Percentiles rank a stretch among this genome's conserved stretches.
Evolutionary conservation across 345 rosid species (phyloP).

Genomic region (Camelina sativa): DNA sequence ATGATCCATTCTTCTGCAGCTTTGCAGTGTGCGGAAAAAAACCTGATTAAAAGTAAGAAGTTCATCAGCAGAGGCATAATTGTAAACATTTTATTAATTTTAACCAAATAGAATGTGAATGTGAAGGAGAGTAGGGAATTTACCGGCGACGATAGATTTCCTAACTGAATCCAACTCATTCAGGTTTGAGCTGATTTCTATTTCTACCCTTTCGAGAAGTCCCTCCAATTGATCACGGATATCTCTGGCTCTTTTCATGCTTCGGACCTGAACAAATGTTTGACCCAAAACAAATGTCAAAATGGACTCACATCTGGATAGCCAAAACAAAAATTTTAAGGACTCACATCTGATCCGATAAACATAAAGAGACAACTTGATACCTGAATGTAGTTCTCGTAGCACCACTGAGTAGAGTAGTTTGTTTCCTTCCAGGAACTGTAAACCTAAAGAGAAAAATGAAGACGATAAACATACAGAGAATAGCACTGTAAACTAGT

Average conservation of each 20-base stretch:
- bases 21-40: slow-evolving; percentile 88
- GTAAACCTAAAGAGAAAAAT: slow-evolving; percentile 66
- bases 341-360: slow-evolving; percentile 3
- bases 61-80: slow-evolving; percentile 26
- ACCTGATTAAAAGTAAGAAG: slow-evolving; percentile 52
- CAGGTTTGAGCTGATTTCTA: slow-evolving; percentile 67
- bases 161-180: slow-evolving; percentile 74
- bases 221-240: slow-evolving; percentile 93
- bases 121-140: background rate
- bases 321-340: background rate
- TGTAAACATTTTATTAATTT: background rate
- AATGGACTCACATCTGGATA: slow-evolving; percentile 2
- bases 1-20: slow-evolving; percentile 92
- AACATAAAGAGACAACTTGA: slow-evolving; percentile 17
- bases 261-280: slow-evolving; percentile 69
- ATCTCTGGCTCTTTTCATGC: slow-evolving; percentile 98
- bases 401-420: slow-evolving; percentile 97
- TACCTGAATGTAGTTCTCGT: slow-evolving; percentile 97
- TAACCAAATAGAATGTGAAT: background rate
- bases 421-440: slow-evolving; percentile 97
- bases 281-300: slow-evolving; percentile 28
- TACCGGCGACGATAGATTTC: slow-evolving; percentile 90
- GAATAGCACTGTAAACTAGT: background rate
- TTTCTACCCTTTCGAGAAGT: slow-evolving; percentile 96
- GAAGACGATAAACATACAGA: slow-evolving; percentile 25